Conservation (phyloP, 768 basidiomycete species). For the Rickenella mellea region DNA sequence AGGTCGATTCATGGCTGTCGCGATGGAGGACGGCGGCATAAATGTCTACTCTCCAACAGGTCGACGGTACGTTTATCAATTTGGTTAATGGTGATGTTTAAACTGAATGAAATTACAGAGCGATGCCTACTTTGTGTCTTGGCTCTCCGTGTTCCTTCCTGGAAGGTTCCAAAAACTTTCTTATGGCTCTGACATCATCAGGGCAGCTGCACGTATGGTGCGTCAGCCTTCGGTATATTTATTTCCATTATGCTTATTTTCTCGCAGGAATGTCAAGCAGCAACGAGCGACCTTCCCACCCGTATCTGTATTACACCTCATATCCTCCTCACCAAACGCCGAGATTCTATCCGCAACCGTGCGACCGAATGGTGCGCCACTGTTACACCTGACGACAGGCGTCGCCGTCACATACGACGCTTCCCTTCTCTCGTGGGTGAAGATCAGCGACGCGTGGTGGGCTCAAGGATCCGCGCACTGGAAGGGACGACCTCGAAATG, state of each 20-base stretch:
- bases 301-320: slow-evolving; percentile 48
- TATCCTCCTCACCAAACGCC: slow-evolving; percentile 46
- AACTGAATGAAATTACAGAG: slow-evolving; percentile 28
- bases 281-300: slow-evolving; percentile 58
- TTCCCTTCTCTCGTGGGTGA: slow-evolving; percentile 57
- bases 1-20: slow-evolving; percentile 60
- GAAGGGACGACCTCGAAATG: slow-evolving; percentile 58
- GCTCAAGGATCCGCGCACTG: slow-evolving; percentile 73
- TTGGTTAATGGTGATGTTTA: neutral
- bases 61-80: slow-evolving; percentile 46
- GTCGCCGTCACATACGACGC: slow-evolving; percentile 72
- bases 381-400: slow-evolving; percentile 73
- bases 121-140: slow-evolving; percentile 69
- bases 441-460: slow-evolving; percentile 80
- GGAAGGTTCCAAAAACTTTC: slow-evolving; percentile 49
- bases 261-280: slow-evolving; percentile 64
- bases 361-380: slow-evolving; percentile 71
- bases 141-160: slow-evolving; percentile 65
- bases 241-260: slow-evolving; percentile 5
- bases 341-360: slow-evolving; percentile 56
- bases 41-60: slow-evolving; percentile 80
- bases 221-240: slow-evolving; percentile 10
- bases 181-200: slow-evolving; percentile 64
- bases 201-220: slow-evolving; percentile 76
- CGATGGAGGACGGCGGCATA: slow-evolving; percentile 71